Conservation (phyloP, 805 yeast species). For the Clavispora fructus region DNA sequence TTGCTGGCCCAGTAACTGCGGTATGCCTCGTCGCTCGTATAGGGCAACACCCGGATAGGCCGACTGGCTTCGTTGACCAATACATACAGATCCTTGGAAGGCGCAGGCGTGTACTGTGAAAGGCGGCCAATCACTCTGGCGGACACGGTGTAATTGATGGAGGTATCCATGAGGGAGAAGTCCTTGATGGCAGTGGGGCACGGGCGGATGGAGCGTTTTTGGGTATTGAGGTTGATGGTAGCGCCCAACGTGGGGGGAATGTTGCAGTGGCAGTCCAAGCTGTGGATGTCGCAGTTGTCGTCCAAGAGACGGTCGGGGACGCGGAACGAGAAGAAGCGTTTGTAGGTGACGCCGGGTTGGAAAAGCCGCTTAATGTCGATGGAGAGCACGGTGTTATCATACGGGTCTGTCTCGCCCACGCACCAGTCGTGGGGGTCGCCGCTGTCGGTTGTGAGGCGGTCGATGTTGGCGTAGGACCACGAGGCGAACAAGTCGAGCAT, state of each 20-base stretch:
- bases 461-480: constrained; percentile 24
- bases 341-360: constrained; percentile 20
- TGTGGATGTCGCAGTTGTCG: constrained; percentile 24
- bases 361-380: constrained; percentile 23
- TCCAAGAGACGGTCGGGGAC: constrained; percentile 30
- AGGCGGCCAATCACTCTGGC: constrained; percentile 35
- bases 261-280: constrained; percentile 19
- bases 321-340: constrained; percentile 36
- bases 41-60: constrained; percentile 35
- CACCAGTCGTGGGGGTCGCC: constrained; percentile 39
- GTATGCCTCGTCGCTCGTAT: constrained; percentile 16
- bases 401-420: constrained; percentile 24
- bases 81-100: constrained; percentile 26
- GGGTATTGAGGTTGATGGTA: not conserved
- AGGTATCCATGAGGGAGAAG: constrained; percentile 28
- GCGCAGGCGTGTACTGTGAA: not conserved
- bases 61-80: constrained; percentile 28
- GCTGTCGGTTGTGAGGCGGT: constrained; percentile 23
- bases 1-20: constrained; percentile 15
- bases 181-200: constrained; percentile 11
- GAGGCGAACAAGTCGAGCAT: constrained; percentile 28
- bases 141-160: constrained; percentile 30
- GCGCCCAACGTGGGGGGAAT: constrained; percentile 28
- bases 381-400: constrained; percentile 24
- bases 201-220: not conserved